Evolutionary conservation across 768 basidiomycete genomes (phyloP).

Genomic region (Tylopilus felleus): DNA sequence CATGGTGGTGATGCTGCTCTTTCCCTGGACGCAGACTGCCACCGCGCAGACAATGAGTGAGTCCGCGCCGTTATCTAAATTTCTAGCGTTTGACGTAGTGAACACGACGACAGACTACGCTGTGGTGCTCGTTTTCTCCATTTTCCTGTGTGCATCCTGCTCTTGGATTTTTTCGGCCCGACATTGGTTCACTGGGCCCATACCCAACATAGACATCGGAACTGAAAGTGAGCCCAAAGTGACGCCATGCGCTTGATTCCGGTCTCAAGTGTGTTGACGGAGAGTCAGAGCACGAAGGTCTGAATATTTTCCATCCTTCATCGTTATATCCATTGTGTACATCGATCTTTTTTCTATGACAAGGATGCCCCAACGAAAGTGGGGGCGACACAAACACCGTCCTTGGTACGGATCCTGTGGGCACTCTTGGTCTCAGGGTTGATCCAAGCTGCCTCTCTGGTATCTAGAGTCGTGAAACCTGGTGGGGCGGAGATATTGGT

Average conservation of each 20-base stretch:
- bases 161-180: constrained; percentile 36
- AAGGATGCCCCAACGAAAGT: constrained; percentile 88
- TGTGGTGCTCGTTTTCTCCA: constrained; percentile 27
- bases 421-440: constrained; percentile 74
- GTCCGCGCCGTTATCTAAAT: constrained; percentile 4
- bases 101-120: constrained; percentile 14
- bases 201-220: constrained; percentile 27
- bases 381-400: constrained; percentile 77
- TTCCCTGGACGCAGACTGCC: constrained; percentile 27
- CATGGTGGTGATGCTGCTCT: constrained; percentile 34
- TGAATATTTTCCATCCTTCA: background rate
- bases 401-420: constrained; percentile 83
- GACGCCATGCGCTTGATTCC: too few relatives aligned
- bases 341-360: constrained; percentile 50
- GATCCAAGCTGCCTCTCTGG: constrained; percentile 81
- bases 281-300: background rate
- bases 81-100: background rate
- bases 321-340: background rate
- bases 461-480: constrained; percentile 89
- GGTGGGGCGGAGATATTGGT: background rate
- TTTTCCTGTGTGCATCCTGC: constrained; percentile 30
- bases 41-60: constrained; percentile 33
- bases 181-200: constrained; percentile 36
- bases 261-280: background rate
- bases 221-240: background rate